Percentiles rank a stretch among this genome's conserved stretches.
Conservation (phyloP, 225 moss, liverwort and hornwort genomes). For the Anthoceros angustus region DNA sequence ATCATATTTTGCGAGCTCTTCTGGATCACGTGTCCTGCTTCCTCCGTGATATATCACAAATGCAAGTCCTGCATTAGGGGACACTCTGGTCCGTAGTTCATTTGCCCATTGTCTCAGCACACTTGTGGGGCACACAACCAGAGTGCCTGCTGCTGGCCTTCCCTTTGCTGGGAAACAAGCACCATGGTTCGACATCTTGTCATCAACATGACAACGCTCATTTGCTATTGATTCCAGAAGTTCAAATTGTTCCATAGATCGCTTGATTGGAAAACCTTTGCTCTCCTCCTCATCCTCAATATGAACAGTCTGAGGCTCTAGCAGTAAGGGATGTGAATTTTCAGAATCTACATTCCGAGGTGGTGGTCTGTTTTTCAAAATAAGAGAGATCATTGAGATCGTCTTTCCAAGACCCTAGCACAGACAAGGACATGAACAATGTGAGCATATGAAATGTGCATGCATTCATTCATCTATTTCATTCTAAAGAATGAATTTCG, state of each 20-base stretch:
- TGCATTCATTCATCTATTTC: neutral
- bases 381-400: conserved; percentile 85
- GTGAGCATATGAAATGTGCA: neutral
- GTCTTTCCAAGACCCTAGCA: conserved; percentile 97
- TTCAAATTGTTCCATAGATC: neutral
- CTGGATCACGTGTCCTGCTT: conserved; percentile 70
- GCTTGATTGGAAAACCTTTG: conserved; percentile 6
- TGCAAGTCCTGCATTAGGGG: conserved; percentile 38
- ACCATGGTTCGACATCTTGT: conserved; percentile 10
- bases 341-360: conserved; percentile 29
- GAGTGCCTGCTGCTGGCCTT: conserved; percentile 85
- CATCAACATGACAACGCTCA: conserved; percentile 11
- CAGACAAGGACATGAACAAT: conserved; percentile 4
- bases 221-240: neutral
- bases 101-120: conserved; percentile 91
- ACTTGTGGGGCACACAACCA: conserved; percentile 96
- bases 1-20: conserved; percentile 76
- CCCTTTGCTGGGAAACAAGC: conserved; percentile 29
- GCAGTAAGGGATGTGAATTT: conserved; percentile 9
- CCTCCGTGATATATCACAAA: conserved; percentile 89
- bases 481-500: neutral
- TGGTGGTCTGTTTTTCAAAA: conserved; percentile 77
- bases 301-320: conserved; percentile 48
- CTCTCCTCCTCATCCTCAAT: conserved; percentile 71
- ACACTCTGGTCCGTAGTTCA: conserved; percentile 79